A percentile compares a stretch with the other conserved stretches of the same genome.
Evolutionary conservation across 2,329 filamentous ascomycete species (phyloP).

Genomic region (Thermochaetoides dissita): DNA sequence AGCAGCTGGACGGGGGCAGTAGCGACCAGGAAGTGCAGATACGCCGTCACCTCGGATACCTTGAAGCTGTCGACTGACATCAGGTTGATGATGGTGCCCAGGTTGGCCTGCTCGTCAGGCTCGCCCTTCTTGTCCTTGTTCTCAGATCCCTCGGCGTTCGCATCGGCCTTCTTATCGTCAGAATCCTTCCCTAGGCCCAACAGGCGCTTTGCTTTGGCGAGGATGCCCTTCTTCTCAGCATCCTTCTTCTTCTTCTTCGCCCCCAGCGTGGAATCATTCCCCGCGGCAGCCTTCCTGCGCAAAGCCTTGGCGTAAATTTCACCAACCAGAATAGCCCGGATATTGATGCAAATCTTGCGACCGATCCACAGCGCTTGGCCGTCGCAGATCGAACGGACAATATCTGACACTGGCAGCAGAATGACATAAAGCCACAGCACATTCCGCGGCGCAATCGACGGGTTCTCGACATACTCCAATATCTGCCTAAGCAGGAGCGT

Average conservation of each 20-base stretch:
- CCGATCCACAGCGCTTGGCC: conserved; percentile 86
- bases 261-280: conserved; percentile 59
- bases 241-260: conserved; percentile 26
- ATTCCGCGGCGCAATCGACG: conserved; percentile 59
- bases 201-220: conserved; percentile 38
- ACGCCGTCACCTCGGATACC: conserved; percentile 85
- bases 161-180: conserved; percentile 33
- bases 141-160: conserved; percentile 19
- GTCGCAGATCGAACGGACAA: conserved; percentile 68
- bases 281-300: conserved; percentile 73
- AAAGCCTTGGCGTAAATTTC: conserved; percentile 96
- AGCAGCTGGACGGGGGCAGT: conserved; percentile 78
- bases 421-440: conserved; percentile 95
- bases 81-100: conserved; percentile 97
- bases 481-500: conserved; percentile 85
- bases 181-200: conserved; percentile 46
- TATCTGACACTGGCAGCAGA: conserved; percentile 69
- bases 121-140: conserved; percentile 23
- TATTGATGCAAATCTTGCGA: conserved; percentile 81
- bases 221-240: conserved; percentile 23
- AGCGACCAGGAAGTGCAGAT: conserved; percentile 91
- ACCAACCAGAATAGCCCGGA: conserved; percentile 89
- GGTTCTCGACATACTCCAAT: conserved; percentile 82
- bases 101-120: conserved; percentile 67
- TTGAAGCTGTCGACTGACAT: conserved; percentile 99